These are phyloP conservation scores for Penicillium chermesinum DNA, from an alignment of 495 filamentous ascomycete species.

Conservation along the genomic window DNA sequence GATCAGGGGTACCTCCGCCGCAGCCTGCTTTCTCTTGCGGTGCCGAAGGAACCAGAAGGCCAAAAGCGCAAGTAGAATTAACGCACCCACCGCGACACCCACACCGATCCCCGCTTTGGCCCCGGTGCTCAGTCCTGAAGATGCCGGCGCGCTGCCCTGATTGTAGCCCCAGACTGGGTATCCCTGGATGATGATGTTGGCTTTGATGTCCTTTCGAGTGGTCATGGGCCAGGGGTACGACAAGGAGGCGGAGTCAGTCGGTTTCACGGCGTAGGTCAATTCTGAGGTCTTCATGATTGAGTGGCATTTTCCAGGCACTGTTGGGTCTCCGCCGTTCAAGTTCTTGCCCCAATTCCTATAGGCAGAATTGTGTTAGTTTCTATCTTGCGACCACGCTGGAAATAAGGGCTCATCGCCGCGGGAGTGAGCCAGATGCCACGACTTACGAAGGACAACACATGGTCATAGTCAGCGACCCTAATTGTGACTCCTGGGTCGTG, in stretches of 20 bases:
- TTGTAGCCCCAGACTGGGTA: not conserved
- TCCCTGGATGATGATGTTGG: not conserved
- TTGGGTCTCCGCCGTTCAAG: not conserved
- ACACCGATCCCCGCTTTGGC: slow-evolving; percentile 1
- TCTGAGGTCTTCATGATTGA: not conserved
- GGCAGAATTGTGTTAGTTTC: not conserved
- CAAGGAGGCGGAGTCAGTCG: not conserved
- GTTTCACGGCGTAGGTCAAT: not conserved
- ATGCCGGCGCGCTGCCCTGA: not conserved
- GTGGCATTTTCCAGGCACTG: not conserved
- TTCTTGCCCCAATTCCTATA: not conserved
- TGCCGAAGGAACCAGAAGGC: not conserved
- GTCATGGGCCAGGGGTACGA: not conserved
- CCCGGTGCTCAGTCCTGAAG: not conserved
- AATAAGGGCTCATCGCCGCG: not conserved
- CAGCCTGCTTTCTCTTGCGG: not conserved
- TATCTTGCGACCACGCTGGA: not conserved
- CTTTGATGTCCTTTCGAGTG: not conserved
- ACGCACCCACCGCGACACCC: not conserved
- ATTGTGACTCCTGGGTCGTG: not conserved
- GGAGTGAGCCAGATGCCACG: not conserved
- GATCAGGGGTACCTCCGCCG: not conserved
- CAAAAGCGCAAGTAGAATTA: not conserved
- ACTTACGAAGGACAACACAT: not conserved
- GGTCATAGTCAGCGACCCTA: not conserved